Base-by-base conservation (phyloP, 139 green algal species). In the Nannochloris sp. region DNA sequence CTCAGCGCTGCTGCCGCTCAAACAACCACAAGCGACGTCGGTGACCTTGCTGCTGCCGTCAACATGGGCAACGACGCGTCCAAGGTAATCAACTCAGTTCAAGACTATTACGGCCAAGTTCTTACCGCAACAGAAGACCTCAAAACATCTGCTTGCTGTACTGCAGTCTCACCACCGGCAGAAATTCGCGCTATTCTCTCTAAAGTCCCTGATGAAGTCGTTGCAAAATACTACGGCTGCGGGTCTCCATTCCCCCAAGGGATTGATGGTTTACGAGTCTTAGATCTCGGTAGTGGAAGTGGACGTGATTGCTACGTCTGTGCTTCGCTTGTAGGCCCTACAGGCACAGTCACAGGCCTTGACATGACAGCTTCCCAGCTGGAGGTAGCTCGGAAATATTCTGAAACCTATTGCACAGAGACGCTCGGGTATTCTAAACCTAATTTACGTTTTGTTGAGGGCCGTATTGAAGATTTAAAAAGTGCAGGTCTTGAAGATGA, bases 331-430 rank as follows among this genome's bases (percentile, higher is more conserved):
- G 93, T 98, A 3, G 93, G 93, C 0, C 60, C 79, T 54, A 53
- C 60, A 1, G 89, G 90, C 45, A 73, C 58, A 33, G 89, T 96
- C 4, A 90, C 68, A 70, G 93, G 93, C 2, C 48, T 99, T 12
- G 94, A 99, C 77, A 99, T 99, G 94, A 99, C 94, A 1, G 72
- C 70, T 15, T 75, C 83, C 23, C 90, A 97, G 84, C 83, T 98
- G 42, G 78, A 81, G 24, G 89, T 98, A 31, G 88, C 93, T 9
- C 60, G 86, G 47, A 61, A 65, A 39, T 67, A 90, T 56, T 73
- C 77, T 10, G 88, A 90, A 33, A 61, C 64, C 13, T 96, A 90
- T 72, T 88, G 72, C 60, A 63, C 34, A 12, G 42, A 79, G 63
- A 77, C 77, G 37, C 79, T 95, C 8, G 83, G 85, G 14, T 97